Evolutionary conservation across 371 early-diverging fungal species (phyloP).

Genomic region (Funneliformis caledonium): DNA sequence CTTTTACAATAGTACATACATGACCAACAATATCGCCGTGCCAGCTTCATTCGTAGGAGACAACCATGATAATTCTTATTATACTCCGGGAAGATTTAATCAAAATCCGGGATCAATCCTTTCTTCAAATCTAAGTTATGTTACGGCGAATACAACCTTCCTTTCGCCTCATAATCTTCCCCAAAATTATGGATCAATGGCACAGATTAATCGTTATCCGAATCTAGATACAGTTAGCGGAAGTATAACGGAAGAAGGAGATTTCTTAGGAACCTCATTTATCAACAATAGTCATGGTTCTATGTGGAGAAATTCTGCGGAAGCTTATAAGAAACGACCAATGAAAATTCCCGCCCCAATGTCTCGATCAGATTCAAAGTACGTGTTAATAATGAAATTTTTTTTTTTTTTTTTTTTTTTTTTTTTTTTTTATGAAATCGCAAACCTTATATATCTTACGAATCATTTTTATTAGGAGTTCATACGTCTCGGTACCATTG

Average conservation of each 20-base stretch:
- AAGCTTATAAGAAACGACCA: background rate
- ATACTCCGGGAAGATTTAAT: background rate
- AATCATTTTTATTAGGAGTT: background rate
- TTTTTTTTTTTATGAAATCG: too few relatives aligned
- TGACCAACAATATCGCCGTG: slow-evolving; percentile 25
- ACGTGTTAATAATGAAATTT: too few relatives aligned
- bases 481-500: background rate
- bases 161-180: background rate
- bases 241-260: background rate
- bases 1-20: slow-evolving; percentile 20
- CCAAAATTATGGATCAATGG: background rate
- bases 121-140: background rate
- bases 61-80: background rate
- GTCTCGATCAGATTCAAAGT: background rate
- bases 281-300: background rate
- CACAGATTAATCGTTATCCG: background rate
- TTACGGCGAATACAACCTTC: background rate
- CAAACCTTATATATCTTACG: too few relatives aligned
- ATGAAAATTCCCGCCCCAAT: background rate
- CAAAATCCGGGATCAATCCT: background rate
- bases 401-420: too few relatives aligned
- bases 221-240: background rate
- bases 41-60: slow-evolving; percentile 30
- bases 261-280: background rate
- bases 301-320: background rate